Evolutionary conservation across 495 filamentous ascomycete species (phyloP).

Genomic region (Penicillium maclennaniae): DNA sequence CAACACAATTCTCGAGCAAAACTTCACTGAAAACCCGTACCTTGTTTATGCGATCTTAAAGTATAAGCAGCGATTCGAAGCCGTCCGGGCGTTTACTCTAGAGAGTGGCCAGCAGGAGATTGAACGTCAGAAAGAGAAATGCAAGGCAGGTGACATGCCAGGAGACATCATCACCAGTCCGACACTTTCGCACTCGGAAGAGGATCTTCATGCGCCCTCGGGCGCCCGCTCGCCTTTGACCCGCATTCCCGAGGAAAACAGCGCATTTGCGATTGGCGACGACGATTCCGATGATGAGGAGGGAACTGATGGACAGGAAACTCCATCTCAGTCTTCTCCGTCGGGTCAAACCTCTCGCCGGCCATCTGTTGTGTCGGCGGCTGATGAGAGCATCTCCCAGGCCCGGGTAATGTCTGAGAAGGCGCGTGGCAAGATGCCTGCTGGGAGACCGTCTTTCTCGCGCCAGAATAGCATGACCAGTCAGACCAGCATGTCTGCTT

Average conservation of each 20-base stretch:
- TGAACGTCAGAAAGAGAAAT: constrained; percentile 68
- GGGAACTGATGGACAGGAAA: constrained; percentile 50
- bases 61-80: constrained; percentile 79
- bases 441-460: constrained; percentile 75
- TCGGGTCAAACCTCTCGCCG: constrained; percentile 67
- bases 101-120: constrained; percentile 94
- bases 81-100: constrained; percentile 86
- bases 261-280: constrained; percentile 84
- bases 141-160: constrained; percentile 59
- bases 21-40: constrained; percentile 82
- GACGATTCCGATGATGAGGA: constrained; percentile 77
- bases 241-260: constrained; percentile 76
- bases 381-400: constrained; percentile 79
- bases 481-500: constrained; percentile 61
- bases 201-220: constrained; percentile 66
- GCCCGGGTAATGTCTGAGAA: constrained; percentile 98
- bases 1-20: constrained; percentile 88
- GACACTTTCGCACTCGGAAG: constrained; percentile 56
- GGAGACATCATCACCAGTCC: constrained; percentile 32
- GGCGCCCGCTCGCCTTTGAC: constrained; percentile 59
- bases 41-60: constrained; percentile 79
- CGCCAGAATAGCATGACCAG: constrained; percentile 90
- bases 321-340: constrained; percentile 67
- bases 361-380: constrained; percentile 65
- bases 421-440: constrained; percentile 94